Percentiles rank a stretch among this genome's conserved stretches.
These are phyloP conservation scores for Tremella fuciformis DNA, from an alignment of 768 basidiomycete genomes.

Conservation along the genomic window DNA sequence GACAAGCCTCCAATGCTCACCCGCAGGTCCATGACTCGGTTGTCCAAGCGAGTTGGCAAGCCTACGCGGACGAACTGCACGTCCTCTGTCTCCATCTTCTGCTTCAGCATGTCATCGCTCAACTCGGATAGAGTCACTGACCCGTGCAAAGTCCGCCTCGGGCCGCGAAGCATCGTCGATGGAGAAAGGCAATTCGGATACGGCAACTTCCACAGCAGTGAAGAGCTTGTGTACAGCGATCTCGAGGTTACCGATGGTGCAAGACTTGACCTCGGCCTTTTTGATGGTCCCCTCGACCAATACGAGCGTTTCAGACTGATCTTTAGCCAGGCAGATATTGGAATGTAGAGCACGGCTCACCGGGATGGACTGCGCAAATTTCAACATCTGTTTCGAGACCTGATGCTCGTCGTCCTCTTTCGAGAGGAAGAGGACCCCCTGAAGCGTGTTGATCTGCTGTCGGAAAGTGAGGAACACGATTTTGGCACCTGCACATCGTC, in stretches of 20 bases:
- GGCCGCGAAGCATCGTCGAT: constrained; percentile 88
- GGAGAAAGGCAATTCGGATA: constrained; percentile 74
- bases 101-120: constrained; percentile 6
- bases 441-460: constrained; percentile 79
- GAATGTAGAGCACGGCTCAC: constrained; percentile 38
- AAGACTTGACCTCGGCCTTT: constrained; percentile 83
- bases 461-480: constrained; percentile 92
- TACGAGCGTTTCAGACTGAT: constrained; percentile 74
- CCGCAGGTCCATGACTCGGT: constrained; percentile 87
- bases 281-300: constrained; percentile 80
- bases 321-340: constrained; percentile 12
- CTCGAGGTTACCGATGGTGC: constrained; percentile 81
- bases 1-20: constrained; percentile 55
- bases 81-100: constrained; percentile 52
- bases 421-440: constrained; percentile 71
- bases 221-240: constrained; percentile 80
- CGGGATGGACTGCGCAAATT: constrained; percentile 74
- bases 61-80: constrained; percentile 64
- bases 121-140: constrained; percentile 55
- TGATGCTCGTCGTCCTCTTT: constrained; percentile 56
- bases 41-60: constrained; percentile 90
- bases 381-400: constrained; percentile 95
- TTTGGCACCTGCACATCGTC: constrained; percentile 63
- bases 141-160: constrained; percentile 65
- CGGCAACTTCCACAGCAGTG: constrained; percentile 72